Conservation (phyloP, 2,329 filamentous ascomycete genomes). For the Ophiocordyceps camponoti-rufipedis region DNA sequence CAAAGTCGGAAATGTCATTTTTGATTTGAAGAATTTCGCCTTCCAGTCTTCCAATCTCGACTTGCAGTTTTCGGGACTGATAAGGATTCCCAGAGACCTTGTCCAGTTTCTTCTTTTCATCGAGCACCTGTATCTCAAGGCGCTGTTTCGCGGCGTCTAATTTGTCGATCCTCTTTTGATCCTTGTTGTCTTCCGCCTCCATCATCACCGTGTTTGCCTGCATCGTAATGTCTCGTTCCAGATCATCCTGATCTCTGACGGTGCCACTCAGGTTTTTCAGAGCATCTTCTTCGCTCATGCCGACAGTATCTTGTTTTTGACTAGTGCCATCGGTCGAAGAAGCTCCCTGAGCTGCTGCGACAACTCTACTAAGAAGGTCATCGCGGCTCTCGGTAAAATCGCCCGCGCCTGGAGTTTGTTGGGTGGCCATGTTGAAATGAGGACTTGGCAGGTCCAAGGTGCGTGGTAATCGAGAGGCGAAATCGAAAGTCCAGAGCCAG, state of each 20-base stretch:
- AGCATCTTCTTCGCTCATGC: slow-evolving; percentile 38
- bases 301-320: slow-evolving; percentile 6
- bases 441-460: neutral
- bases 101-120: slow-evolving; percentile 26
- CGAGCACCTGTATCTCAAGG: slow-evolving; percentile 46
- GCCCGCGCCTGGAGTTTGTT: neutral
- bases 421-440: neutral
- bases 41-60: slow-evolving; percentile 48
- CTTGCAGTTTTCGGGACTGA: slow-evolving; percentile 38
- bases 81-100: slow-evolving; percentile 24
- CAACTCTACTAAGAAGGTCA: slow-evolving; percentile 11
- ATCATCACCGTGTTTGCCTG: slow-evolving; percentile 41
- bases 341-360: slow-evolving; percentile 12
- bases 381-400: slow-evolving; percentile 6
- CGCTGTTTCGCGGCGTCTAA: slow-evolving; percentile 35
- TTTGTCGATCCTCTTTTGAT: slow-evolving; percentile 43
- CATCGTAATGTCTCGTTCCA: slow-evolving; percentile 67
- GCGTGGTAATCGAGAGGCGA: neutral
- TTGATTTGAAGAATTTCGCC: slow-evolving; percentile 45
- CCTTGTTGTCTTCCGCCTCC: slow-evolving; percentile 44
- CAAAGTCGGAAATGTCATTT: slow-evolving; percentile 63
- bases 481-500: neutral
- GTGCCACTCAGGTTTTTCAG: slow-evolving; percentile 46
- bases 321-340: neutral
- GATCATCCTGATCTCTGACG: slow-evolving; percentile 71